Evolutionary conservation across 441 rosid genomes (phyloP), one percentile per base, ranked within the genome.

Genomic region (Arabidopsis lyrata): DNA sequence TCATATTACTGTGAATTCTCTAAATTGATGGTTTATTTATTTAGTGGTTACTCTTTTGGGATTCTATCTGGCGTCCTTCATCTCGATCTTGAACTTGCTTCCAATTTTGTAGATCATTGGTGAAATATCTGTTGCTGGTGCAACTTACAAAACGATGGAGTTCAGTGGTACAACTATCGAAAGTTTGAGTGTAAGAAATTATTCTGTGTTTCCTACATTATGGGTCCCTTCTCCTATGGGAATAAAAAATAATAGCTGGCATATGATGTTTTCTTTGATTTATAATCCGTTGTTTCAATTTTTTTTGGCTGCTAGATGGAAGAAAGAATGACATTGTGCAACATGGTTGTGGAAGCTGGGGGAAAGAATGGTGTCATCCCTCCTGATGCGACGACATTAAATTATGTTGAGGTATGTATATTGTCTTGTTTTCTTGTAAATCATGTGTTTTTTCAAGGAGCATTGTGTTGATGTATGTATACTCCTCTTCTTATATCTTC

Each of bases 331-430:
- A 92, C 98, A 12, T 68, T 95, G 14, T 95, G 99, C 86, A 92
- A 91, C 82, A 95, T 95, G 99, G 99, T 91, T 60, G 81, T 95
- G 48, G 99, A 95, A 86, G 99, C 98, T 75, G 98, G 99, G 76
- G 99, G 96, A 41, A 95, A 92, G 85, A 95, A 95, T 65, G 98
- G 99, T 60, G 91, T 95, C 68, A 84, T 95, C 68, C 96, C 98
- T 20, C 93, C 98, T 73, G 99, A 95, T 80, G 81, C 83, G 78
- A 95, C 92, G 8, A 95, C 99, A 66, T 88, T 87, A 72, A 83
- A 90, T 79, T 92, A 95, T 73, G 90, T 95, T 60, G 91, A 92
- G 96, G 99, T 90, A 32, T 73, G 75, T 27, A 59, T 47, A 3
- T 57, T 38, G 14, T 56, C 31, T 29, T 29, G 4, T 63, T 60